Conservation (phyloP, 176 grass and related monocot species). For the Thinopyrum elongatum region DNA sequence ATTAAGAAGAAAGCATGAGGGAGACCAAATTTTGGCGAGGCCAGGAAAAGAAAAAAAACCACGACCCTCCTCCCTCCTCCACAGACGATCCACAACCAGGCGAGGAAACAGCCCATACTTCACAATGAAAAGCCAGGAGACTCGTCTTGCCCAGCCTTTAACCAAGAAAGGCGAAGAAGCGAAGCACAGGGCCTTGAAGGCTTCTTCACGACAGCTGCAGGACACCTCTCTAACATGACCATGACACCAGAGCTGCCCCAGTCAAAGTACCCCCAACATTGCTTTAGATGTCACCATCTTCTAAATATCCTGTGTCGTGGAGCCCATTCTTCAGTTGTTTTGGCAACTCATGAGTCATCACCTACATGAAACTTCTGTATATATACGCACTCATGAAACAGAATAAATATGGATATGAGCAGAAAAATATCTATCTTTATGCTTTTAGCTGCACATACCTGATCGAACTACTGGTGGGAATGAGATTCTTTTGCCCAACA, state of each 20-base stretch:
- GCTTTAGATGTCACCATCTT: slow-evolving; percentile 44
- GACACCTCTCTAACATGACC: neutral
- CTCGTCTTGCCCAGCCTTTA: neutral
- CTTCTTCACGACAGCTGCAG: neutral
- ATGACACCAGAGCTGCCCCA: neutral
- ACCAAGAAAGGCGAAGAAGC: neutral
- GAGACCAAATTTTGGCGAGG: neutral
- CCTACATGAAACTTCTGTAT: slow-evolving; percentile 6
- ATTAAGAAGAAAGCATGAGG: neutral
- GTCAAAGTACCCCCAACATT: neutral
- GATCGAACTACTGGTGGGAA: neutral
- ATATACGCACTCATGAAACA: slow-evolving; percentile 21
- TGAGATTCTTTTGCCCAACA: slow-evolving; percentile 26
- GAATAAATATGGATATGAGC: slow-evolving; percentile 39
- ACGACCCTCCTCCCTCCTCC: neutral
- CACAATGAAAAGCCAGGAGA: neutral
- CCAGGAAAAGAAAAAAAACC: neutral
- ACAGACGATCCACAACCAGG: neutral
- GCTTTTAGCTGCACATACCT: neutral
- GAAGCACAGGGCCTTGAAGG: neutral
- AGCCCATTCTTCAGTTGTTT: slow-evolving; percentile 10
- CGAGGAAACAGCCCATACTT: neutral
- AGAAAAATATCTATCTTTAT: slow-evolving; percentile 1
- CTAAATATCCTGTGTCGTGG: slow-evolving; percentile 22
- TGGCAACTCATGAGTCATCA: slow-evolving; percentile 29